Conservation (phyloP, 2,329 filamentous ascomycete genomes). For the Ceratocystis variospora region DNA sequence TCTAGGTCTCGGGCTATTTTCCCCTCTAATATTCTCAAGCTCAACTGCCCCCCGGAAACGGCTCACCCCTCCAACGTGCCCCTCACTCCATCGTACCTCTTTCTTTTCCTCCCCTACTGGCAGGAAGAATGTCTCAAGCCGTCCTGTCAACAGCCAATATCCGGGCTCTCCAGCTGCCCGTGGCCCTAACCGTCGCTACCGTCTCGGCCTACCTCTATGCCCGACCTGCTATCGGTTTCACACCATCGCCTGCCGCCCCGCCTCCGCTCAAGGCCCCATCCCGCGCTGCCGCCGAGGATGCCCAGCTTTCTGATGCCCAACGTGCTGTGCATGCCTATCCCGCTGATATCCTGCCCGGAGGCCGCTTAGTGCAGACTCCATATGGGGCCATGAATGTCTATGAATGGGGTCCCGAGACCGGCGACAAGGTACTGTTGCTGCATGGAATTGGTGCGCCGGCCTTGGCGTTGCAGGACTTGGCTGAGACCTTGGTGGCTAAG, state of each 20-base stretch:
- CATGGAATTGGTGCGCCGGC: conserved; percentile 74
- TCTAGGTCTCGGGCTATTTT: background rate
- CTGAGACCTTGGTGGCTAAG: conserved; percentile 46
- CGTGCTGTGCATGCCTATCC: conserved; percentile 45
- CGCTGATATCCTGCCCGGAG: conserved; percentile 54
- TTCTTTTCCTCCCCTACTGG: background rate
- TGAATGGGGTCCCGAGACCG: conserved; percentile 63
- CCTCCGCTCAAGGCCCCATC: conserved; percentile 11
- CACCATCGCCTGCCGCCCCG: conserved; percentile 14
- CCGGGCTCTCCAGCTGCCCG: conserved; percentile 16
- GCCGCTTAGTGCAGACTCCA: conserved; percentile 51
- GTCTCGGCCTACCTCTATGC: conserved; percentile 28
- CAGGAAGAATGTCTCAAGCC: conserved; percentile 12
- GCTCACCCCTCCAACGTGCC: background rate
- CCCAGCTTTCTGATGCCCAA: conserved; percentile 21
- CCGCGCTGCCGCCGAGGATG: conserved; percentile 6
- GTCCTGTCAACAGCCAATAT: conserved; percentile 19
- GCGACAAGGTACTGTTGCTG: conserved; percentile 58
- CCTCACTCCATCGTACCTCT: background rate
- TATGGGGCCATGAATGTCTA: conserved; percentile 62
- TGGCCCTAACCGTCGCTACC: conserved; percentile 23
- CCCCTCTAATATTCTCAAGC: background rate
- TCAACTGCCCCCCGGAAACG: background rate
- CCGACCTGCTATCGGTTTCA: conserved; percentile 22
- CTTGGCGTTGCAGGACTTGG: conserved; percentile 52